Evolutionary conservation across 768 basidiomycete genomes (phyloP).

Genomic region (Lactifluus piperatus): DNA sequence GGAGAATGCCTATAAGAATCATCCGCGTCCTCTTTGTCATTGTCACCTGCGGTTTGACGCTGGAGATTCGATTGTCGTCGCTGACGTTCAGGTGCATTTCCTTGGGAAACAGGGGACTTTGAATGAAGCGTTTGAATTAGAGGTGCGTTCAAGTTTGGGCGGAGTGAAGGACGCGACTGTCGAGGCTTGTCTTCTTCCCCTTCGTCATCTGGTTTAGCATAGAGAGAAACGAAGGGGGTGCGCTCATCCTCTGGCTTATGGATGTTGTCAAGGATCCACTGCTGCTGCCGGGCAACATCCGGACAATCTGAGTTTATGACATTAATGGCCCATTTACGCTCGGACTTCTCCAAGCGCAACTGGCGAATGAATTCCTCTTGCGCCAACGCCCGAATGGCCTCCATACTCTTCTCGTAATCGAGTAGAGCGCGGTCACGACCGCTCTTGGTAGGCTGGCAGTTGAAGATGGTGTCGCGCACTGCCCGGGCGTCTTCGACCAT

Average conservation of each 20-base stretch:
- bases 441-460: neutral
- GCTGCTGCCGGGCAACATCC: slow-evolving; percentile 18
- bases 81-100: slow-evolving; percentile 1
- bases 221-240: neutral
- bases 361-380: slow-evolving; percentile 16
- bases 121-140: neutral
- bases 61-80: slow-evolving; percentile 3
- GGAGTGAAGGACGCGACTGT: slow-evolving; percentile 10
- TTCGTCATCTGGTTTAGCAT: neutral
- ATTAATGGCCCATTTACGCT: slow-evolving; percentile 18
- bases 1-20: neutral
- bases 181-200: neutral
- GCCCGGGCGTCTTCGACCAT: slow-evolving; percentile 16
- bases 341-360: slow-evolving; percentile 11
- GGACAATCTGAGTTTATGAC: slow-evolving; percentile 12
- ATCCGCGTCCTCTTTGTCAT: slow-evolving; percentile 1
- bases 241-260: slow-evolving; percentile 5
- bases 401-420: slow-evolving; percentile 17
- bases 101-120: slow-evolving; percentile 6
- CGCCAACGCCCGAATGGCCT: slow-evolving; percentile 8
- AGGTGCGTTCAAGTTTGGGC: neutral
- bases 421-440: slow-evolving; percentile 1
- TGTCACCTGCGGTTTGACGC: neutral
- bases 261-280: slow-evolving; percentile 19
- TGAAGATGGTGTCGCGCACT: slow-evolving; percentile 7